Percentiles rank a stretch among this genome's conserved stretches.
These are phyloP conservation scores for Clonostachys chloroleuca DNA, from an alignment of 2,329 filamentous ascomycete genomes.

Conservation along the genomic window DNA sequence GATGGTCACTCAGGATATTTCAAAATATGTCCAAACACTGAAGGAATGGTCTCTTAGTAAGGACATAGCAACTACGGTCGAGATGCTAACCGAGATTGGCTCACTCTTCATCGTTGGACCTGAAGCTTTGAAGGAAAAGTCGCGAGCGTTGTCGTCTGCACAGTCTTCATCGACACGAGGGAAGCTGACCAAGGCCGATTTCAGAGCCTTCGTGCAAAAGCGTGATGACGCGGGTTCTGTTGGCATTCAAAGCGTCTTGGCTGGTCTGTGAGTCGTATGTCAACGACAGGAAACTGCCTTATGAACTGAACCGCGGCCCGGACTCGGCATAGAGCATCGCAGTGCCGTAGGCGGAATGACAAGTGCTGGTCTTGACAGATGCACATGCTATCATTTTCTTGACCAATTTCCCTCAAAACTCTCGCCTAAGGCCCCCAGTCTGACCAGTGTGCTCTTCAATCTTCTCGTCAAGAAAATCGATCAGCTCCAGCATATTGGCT, in stretches of 20 bases:
- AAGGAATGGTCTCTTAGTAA: slow-evolving; percentile 74
- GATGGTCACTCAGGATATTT: slow-evolving; percentile 94
- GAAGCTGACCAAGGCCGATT: slow-evolving; percentile 61
- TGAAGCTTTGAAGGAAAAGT: slow-evolving; percentile 69
- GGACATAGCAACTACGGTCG: slow-evolving; percentile 65
- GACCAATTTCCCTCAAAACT: slow-evolving; percentile 16
- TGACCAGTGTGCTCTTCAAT: slow-evolving; percentile 27
- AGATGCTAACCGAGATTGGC: slow-evolving; percentile 88
- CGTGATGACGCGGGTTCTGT: slow-evolving; percentile 79
- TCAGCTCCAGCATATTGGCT: slow-evolving; percentile 49
- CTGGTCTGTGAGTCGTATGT: slow-evolving; percentile 40
- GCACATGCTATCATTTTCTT: too few relatives aligned
- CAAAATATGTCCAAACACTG: slow-evolving; percentile 84
- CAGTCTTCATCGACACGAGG: slow-evolving; percentile 34
- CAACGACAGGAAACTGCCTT: too few relatives aligned
- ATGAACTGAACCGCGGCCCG: too few relatives aligned
- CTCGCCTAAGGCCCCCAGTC: slow-evolving; percentile 19
- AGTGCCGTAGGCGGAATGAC: too few relatives aligned
- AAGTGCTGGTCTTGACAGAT: too few relatives aligned
- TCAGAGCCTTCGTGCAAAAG: slow-evolving; percentile 79
- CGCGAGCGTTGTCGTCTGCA: slow-evolving; percentile 49
- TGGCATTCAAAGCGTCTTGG: slow-evolving; percentile 79
- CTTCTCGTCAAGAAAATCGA: slow-evolving; percentile 56
- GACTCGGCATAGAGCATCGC: too few relatives aligned
- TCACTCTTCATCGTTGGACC: slow-evolving; percentile 92